Base-by-base conservation (phyloP, 1,139 yeast genomes). In the Arxiozyma bovina region DNA sequence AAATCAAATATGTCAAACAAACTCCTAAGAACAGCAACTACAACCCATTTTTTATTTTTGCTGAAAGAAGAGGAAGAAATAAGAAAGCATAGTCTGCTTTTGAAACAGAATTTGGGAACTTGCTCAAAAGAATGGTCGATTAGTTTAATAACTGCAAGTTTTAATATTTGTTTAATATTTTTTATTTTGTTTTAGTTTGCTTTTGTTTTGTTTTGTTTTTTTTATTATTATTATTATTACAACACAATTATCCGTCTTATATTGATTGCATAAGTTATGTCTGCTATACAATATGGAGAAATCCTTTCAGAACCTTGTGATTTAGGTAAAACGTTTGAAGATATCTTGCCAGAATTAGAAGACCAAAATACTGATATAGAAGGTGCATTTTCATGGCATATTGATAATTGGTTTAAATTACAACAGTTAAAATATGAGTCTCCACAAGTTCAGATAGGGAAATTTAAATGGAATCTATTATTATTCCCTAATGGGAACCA, bases 401-500 rank as follows among this genome's bases (percentile, higher is more conserved):
- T 93, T 54, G 73, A 74, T 15, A 81, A 84, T 62, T 87, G 95
- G 85, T 67, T 73, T 50, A 67, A 71, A 2, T 72, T 87, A 48
- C 74, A 74, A 41, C 76, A 76, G 6, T 77, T 77, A 40, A 75
- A 73, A 54, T 72, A 71, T 27, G 68, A 71, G 41, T 77, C 85
- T 60, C 77, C 84, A 1, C 69, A 71, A 17, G 85, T 85, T 63
- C 75, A 71, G 53, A 78, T 85, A 58, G 96, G 94, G 2, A 85
- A 80, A 9, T 83, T 72, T 65, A 79, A 80, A 52, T 90, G 95
- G 89, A 82, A 85, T 61, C 70, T 89, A 8, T 73, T 91, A 51
- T 70, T 91, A 47, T 88, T 89, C 66, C 96, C 96, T 0, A 79
- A 78, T 54, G 96, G 93, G 4, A 83, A 83, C 61, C 75, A 77